phyloP scores from a whole-genome alignment of 257 asterid genomes.

The Solanum chilense region DNA sequence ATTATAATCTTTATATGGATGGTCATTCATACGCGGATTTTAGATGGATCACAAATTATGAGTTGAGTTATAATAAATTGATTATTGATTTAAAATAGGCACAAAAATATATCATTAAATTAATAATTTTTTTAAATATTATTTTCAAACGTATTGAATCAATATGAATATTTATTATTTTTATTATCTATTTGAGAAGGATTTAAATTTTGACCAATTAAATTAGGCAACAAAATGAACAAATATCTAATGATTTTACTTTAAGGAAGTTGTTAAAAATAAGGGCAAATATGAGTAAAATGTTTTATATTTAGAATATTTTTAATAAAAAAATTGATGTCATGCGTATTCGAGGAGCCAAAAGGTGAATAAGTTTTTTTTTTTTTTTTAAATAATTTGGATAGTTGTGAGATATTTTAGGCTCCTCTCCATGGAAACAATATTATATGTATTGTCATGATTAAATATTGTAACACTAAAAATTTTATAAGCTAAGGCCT shows the following conservation, averaged over 20 bases:
- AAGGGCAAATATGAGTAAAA: no score
- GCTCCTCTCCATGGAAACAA: neutral
- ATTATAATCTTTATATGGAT: neutral
- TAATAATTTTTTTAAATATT: no score
- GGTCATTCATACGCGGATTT: neutral
- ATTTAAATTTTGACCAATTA: neutral
- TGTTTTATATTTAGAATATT: neutral
- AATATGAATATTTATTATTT: no score
- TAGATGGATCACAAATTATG: no score
- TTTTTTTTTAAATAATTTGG: no score
- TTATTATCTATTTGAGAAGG: neutral
- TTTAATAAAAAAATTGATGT: no score
- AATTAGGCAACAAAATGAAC: neutral
- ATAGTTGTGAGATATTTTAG: neutral
- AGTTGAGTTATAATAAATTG: neutral
- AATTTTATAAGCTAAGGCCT: neutral
- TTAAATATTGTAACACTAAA: neutral
- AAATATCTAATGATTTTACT: neutral
- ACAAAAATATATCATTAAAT: no score
- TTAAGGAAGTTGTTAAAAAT: neutral
- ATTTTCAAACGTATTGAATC: no score
- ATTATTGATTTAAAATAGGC: no score
- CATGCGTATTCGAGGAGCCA: neutral
- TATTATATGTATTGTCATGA: no score
- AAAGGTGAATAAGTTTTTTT: neutral